Evolutionary conservation across 1,284 basidiomycete species (phyloP).

Genomic region (Papiliotrema flavescens): DNA sequence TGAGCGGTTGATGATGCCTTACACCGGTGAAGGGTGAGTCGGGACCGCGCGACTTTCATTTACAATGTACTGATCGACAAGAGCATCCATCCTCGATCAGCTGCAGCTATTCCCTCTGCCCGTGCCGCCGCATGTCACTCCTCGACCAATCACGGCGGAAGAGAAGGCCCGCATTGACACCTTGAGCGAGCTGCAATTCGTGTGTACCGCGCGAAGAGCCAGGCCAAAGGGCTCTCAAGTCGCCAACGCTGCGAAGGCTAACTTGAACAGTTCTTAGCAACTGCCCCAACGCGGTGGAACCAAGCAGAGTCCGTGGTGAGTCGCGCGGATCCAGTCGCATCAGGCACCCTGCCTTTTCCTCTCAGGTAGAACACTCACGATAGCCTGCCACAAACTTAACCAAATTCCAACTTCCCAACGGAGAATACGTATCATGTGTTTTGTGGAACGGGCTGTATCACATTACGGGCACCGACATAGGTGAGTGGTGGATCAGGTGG

Average conservation of each 20-base stretch:
- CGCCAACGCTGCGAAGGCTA: not conserved
- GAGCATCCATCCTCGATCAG: conserved; percentile 2
- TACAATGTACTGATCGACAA: too few relatives aligned
- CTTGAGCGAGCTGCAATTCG: conserved; percentile 45
- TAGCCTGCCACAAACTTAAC: conserved; percentile 64
- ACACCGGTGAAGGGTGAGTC: too few relatives aligned
- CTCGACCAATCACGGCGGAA: conserved; percentile 28
- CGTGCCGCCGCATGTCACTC: conserved; percentile 17
- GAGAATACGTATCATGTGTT: conserved; percentile 83
- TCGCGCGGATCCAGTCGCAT: not conserved
- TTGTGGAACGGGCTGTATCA: conserved; percentile 85
- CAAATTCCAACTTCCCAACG: conserved; percentile 74
- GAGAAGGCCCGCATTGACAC: conserved; percentile 35
- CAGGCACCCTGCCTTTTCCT: conserved; percentile 18
- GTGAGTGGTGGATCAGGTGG: conserved; percentile 44
- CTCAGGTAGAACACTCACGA: conserved; percentile 17
- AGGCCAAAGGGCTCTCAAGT: not conserved
- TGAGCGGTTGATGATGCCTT: too few relatives aligned
- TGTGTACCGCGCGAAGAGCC: conserved; percentile 17
- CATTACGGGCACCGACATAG: conserved; percentile 73
- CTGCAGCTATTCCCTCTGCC: conserved; percentile 22
- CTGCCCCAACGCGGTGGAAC: conserved; percentile 54
- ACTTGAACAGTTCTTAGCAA: conserved; percentile 65
- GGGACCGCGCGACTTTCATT: too few relatives aligned
- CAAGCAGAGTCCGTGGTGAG: conserved; percentile 54